Conservation (phyloP, 2,329 filamentous ascomycete species). For the Xylariaceae sp. region DNA sequence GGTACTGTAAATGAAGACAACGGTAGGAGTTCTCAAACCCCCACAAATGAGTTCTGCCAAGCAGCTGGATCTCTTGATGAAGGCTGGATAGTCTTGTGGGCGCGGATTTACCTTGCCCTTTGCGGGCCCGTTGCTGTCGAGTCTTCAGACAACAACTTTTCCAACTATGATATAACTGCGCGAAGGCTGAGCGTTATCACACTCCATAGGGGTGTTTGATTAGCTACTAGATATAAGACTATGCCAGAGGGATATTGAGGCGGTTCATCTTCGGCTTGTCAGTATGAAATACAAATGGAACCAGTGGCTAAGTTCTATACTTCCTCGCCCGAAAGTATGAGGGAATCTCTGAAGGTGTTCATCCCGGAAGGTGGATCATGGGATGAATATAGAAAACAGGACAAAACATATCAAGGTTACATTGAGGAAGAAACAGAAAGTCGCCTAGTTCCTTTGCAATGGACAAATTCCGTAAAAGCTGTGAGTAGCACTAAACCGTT, state of each 20-base stretch:
- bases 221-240: conserved; percentile 12
- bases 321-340: no score
- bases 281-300: conserved; percentile 10
- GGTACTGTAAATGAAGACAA: neutral
- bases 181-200: neutral
- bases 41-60: conserved; percentile 14
- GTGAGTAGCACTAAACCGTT: no score
- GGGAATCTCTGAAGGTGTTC: no score
- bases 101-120: conserved; percentile 15
- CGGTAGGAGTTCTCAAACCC: neutral
- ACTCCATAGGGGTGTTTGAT: conserved; percentile 12
- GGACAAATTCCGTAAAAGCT: no score
- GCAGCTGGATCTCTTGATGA: conserved; percentile 15
- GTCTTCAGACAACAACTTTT: conserved; percentile 10
- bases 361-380: no score
- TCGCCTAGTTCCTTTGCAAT: no score
- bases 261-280: neutral
- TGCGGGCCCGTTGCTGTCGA: conserved; percentile 6
- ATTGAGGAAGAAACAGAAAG: no score
- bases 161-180: conserved; percentile 15
- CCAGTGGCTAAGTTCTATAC: neutral
- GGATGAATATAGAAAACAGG: no score
- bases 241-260: neutral
- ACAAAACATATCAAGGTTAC: no score
- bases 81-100: conserved; percentile 10